Evolutionary conservation across 306 rosid species (phyloP).

Genomic region (Cicer chorassanicum): DNA sequence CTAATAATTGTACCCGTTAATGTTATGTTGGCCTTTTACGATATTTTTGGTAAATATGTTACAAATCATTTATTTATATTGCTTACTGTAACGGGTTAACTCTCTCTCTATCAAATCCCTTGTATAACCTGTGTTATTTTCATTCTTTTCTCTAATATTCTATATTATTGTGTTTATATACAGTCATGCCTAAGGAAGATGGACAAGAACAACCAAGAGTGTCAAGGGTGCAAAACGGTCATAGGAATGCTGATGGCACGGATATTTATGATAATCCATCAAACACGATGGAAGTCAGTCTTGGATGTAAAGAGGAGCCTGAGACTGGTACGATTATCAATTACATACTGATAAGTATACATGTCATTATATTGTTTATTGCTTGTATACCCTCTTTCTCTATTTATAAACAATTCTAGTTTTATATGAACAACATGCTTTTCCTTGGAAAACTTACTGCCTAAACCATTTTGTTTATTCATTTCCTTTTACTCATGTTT

Average conservation of each 20-base stretch:
- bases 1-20: not conserved
- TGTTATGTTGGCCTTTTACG: constrained; percentile 13
- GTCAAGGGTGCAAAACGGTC: constrained; percentile 17
- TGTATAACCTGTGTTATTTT: not conserved
- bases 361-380: constrained; percentile 28
- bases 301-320: constrained; percentile 19
- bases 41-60: not conserved
- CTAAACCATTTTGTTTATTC: not conserved
- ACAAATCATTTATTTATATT: not conserved
- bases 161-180: constrained; percentile 13
- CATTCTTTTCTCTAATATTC: constrained; percentile 11
- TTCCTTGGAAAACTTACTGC: not conserved
- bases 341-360: not conserved
- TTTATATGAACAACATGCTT: not conserved
- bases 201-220: constrained; percentile 29
- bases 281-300: constrained; percentile 12
- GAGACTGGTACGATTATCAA: constrained; percentile 19
- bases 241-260: constrained; percentile 27
- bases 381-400: not conserved
- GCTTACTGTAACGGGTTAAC: not conserved
- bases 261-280: constrained; percentile 4
- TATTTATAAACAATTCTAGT: not conserved
- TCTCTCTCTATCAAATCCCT: not conserved
- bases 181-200: constrained; percentile 21
- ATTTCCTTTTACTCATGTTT: not conserved